phyloP scores from a whole-genome alignment of 1,284 basidiomycete species.

The Phlebopus sp. region DNA sequence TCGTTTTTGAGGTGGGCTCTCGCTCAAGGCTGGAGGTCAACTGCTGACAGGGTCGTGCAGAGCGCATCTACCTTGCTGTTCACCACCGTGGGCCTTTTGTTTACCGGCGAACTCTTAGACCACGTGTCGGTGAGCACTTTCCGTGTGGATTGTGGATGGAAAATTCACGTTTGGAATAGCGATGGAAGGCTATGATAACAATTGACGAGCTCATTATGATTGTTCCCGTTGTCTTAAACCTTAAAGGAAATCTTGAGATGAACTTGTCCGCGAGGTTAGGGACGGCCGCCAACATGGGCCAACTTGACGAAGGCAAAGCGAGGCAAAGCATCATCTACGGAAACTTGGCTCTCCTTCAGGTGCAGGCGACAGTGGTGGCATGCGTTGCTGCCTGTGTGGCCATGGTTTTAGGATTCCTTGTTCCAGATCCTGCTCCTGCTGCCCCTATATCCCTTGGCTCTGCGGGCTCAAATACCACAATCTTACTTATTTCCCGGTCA shows the following conservation, averaged over 20 bases:
- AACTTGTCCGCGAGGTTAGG: conserved; percentile 79
- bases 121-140: conserved; percentile 68
- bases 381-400: conserved; percentile 82
- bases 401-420: conserved; percentile 68
- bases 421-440: conserved; percentile 41
- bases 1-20: conserved; percentile 61
- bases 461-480: conserved; percentile 10
- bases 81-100: conserved; percentile 71
- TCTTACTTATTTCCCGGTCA: conserved; percentile 22
- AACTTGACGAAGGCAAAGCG: conserved; percentile 72
- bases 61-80: conserved; percentile 71
- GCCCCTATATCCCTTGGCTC: conserved; percentile 13
- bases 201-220: conserved; percentile 97
- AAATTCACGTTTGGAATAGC: conserved; percentile 41
- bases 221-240: conserved; percentile 90
- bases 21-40: not conserved
- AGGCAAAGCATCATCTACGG: conserved; percentile 75
- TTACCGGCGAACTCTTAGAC: conserved; percentile 87
- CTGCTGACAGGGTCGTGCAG: conserved; percentile 37
- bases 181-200: conserved; percentile 85
- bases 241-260: conserved; percentile 97
- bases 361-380: conserved; percentile 90
- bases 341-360: conserved; percentile 86
- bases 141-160: conserved; percentile 8
- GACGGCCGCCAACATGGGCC: conserved; percentile 82